A percentile compares a stretch with the other conserved stretches of the same genome.
phyloP scores from a whole-genome alignment of 2,329 filamentous ascomycete genomes.

The Aureobasidium sp. region DNA sequence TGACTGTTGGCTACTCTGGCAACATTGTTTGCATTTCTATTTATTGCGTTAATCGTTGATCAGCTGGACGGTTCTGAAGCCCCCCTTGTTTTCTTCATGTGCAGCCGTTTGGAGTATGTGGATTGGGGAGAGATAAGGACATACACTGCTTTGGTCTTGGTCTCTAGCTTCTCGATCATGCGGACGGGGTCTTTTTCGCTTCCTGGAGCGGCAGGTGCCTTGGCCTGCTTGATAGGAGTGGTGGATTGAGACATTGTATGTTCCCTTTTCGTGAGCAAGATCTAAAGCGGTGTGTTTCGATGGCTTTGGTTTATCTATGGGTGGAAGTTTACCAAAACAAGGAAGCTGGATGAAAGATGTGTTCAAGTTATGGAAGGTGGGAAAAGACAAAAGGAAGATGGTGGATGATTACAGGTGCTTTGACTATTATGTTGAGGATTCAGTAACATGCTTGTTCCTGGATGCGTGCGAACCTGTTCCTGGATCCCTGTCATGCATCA shows the following conservation, averaged over 20 bases:
- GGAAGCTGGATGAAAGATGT: not conserved
- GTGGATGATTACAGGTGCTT: not conserved
- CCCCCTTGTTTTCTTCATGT: not conserved
- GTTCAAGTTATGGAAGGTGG: not conserved
- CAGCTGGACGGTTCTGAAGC: not conserved
- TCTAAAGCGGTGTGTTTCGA: not conserved
- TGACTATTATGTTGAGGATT: not conserved
- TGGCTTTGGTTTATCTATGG: not conserved
- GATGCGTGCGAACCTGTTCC: not conserved
- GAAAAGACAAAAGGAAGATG: not conserved
- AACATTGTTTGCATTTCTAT: slow-evolving; percentile 25
- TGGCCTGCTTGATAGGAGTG: slow-evolving; percentile 14
- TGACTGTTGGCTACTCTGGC: slow-evolving; percentile 27
- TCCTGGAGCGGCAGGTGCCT: slow-evolving; percentile 2
- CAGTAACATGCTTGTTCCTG: not conserved
- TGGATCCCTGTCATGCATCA: not conserved
- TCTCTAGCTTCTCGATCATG: slow-evolving; percentile 24
- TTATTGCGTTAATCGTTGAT: not conserved
- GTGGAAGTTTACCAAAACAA: not conserved
- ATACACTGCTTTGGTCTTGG: slow-evolving; percentile 22
- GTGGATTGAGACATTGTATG: not conserved
- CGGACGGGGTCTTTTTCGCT: slow-evolving; percentile 19
- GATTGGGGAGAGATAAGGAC: not conserved
- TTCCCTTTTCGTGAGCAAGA: not conserved
- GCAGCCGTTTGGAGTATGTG: not conserved